Base-by-base conservation (phyloP, 176 grass and related monocot genomes). In the Olyra latifolia region DNA sequence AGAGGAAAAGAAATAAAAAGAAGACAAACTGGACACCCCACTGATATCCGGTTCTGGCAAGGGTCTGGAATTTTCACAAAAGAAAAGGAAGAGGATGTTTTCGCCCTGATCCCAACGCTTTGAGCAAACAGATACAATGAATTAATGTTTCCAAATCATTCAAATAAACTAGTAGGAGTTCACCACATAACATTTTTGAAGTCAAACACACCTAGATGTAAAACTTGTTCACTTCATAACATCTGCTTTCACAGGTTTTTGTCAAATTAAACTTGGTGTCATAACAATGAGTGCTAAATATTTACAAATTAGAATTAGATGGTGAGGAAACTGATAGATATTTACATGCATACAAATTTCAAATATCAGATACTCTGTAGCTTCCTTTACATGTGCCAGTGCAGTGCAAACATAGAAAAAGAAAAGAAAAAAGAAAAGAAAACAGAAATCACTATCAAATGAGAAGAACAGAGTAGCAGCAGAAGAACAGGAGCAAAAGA, bases 161-260 rank as follows among this genome's bases (percentile, higher is more conserved):
- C 63, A 56, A 19, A 68, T 5, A n/a, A n/a, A n/a, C n/a, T n/a
- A n/a, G n/a, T 27, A 68, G 19, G 38, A 61, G 14, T 41, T 73
- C 20, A 50, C 13, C 5, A 20, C 38, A 22, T 1, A 45, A 22
- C 19, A 49, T 27, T 73, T 73, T 63, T 40, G 6, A 63, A 72
- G 35, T 53, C 44, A 53, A 57, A 69, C 10, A 28, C 65, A 80
- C 47, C 32, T 80, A 80, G 25, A 35, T 69, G 20, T 41, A 5
- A 27, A 35, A 43, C 3, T n/a, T 43, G 17, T 55, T 55, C 52
- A 55, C 52, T 55, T 55, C 19, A 20, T 15, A 7, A n/a, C 52
- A 55, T n/a, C 52, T 55, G 20, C 52, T n/a, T 55, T 15, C 4
- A n/a, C 48, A 69, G 0, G 9, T 44, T 42, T 53, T 69, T 39